Evolutionary conservation across 2,329 filamentous ascomycete genomes (phyloP).

Genomic region (Aspergillus ochraceus): DNA sequence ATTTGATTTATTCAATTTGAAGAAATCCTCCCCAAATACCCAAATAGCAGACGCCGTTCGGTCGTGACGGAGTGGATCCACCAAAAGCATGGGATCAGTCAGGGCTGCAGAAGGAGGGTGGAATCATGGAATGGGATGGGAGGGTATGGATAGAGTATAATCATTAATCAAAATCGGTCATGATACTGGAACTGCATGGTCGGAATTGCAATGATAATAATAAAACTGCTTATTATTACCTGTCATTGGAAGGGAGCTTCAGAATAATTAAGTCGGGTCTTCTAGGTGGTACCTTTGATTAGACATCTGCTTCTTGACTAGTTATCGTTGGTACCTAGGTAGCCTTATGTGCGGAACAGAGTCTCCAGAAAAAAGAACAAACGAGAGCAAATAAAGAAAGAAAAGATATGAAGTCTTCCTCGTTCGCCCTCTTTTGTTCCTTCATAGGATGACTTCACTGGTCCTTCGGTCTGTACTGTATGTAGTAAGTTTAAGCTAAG

Average conservation of each 20-base stretch:
- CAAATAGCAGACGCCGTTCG: constrained; percentile 19
- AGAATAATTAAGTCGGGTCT: neutral
- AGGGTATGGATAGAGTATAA: neutral
- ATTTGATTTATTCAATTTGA: neutral
- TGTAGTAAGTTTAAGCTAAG: neutral
- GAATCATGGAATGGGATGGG: constrained; percentile 3
- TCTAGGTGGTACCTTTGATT: neutral
- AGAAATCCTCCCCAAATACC: neutral
- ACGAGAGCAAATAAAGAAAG: too few species aligned
- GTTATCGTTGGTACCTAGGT: too few species aligned
- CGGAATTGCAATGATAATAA: neutral
- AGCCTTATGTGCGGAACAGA: too few species aligned
- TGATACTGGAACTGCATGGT: neutral
- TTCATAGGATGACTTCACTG: neutral
- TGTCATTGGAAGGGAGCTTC: neutral
- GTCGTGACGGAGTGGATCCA: constrained; percentile 20
- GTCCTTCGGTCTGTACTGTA: neutral
- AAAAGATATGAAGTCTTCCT: too few species aligned
- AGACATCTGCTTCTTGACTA: neutral
- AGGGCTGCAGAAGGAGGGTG: constrained; percentile 10
- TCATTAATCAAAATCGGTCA: neutral
- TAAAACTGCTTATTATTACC: neutral
- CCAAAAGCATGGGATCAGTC: constrained; percentile 12
- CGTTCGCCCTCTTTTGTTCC: neutral
- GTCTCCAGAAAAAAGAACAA: too few species aligned